Conservation (phyloP, 768 basidiomycete species). For the Naganishia friedmannii region DNA sequence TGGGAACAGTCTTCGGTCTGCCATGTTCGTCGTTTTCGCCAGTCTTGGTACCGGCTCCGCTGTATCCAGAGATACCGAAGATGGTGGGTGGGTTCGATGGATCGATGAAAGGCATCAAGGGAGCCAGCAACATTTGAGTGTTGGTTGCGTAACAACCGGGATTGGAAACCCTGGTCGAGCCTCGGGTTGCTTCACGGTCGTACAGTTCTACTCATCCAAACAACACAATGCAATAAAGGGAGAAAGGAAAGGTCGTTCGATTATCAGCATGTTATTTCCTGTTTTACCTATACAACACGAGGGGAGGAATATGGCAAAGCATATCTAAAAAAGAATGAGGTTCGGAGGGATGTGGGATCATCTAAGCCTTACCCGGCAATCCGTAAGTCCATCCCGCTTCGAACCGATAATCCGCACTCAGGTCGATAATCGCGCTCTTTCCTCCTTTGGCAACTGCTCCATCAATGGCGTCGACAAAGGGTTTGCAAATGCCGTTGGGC, state of each 20-base stretch:
- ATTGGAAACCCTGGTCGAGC: conserved; percentile 84
- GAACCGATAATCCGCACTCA: conserved; percentile 93
- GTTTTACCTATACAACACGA: not conserved
- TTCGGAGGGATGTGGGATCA: not conserved
- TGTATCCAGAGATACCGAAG: conserved; percentile 90
- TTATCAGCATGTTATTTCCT: conserved; percentile 46
- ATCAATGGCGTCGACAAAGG: conserved; percentile 58
- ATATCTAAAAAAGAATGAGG: conserved; percentile 13
- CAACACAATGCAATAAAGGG: conserved; percentile 39
- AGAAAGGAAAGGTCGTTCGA: conserved; percentile 37
- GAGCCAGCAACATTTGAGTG: conserved; percentile 84
- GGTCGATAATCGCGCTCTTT: conserved; percentile 72
- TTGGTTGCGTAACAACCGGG: conserved; percentile 97
- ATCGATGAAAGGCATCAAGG: conserved; percentile 71
- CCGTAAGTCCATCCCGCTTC: conserved; percentile 96
- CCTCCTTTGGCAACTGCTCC: conserved; percentile 61
- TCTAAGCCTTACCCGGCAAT: conserved; percentile 82
- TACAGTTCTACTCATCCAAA: conserved; percentile 69
- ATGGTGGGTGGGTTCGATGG: conserved; percentile 68
- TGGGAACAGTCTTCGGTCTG: conserved; percentile 71
- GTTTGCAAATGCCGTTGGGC: conserved; percentile 95
- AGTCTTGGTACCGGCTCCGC: conserved; percentile 84
- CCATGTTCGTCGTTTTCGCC: conserved; percentile 63
- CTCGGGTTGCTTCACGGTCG: conserved; percentile 65
- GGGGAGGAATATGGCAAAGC: conserved; percentile 20